Conservation (phyloP, 2,329 filamentous ascomycete genomes). For the Diaporthe amygdali region DNA sequence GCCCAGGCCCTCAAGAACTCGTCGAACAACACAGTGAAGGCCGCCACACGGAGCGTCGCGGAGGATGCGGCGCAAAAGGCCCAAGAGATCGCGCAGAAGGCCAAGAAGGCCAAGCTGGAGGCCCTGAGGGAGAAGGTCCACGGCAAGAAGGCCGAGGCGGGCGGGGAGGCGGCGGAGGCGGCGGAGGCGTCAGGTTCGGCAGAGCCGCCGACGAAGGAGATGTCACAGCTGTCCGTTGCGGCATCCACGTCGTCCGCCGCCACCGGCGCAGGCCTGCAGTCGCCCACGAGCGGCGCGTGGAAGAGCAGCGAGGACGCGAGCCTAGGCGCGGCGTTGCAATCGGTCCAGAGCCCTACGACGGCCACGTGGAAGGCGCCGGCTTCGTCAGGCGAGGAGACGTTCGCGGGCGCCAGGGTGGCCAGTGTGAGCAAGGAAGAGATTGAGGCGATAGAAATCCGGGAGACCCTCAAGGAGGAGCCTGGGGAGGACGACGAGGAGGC, state of each 20-base stretch:
- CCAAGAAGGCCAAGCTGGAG: slow-evolving; percentile 63
- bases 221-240: slow-evolving; percentile 22
- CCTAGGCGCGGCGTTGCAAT: slow-evolving; percentile 32
- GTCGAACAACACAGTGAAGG: slow-evolving; percentile 36
- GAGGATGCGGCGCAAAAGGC: slow-evolving; percentile 71
- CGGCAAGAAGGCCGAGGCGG: slow-evolving; percentile 40
- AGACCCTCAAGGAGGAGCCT: slow-evolving; percentile 46
- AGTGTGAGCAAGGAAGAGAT: slow-evolving; percentile 44
- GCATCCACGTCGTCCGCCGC: background rate
- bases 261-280: slow-evolving; percentile 44
- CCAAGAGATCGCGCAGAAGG: slow-evolving; percentile 68
- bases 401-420: slow-evolving; percentile 39
- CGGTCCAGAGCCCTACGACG: slow-evolving; percentile 46
- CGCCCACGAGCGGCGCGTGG: slow-evolving; percentile 52
- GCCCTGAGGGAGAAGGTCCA: slow-evolving; percentile 60
- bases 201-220: slow-evolving; percentile 22
- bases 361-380: slow-evolving; percentile 45
- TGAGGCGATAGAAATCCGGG: slow-evolving; percentile 43
- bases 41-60: slow-evolving; percentile 60
- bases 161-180: slow-evolving; percentile 20
- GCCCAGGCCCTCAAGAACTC: slow-evolving; percentile 20
- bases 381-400: slow-evolving; percentile 27
- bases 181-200: slow-evolving; percentile 10
- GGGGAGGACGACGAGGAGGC: slow-evolving; percentile 41
- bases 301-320: slow-evolving; percentile 31